Percentiles rank a stretch among this genome's conserved stretches.
phyloP scores from a whole-genome alignment of 495 filamentous ascomycete genomes.

The Xylaria palmicola region DNA sequence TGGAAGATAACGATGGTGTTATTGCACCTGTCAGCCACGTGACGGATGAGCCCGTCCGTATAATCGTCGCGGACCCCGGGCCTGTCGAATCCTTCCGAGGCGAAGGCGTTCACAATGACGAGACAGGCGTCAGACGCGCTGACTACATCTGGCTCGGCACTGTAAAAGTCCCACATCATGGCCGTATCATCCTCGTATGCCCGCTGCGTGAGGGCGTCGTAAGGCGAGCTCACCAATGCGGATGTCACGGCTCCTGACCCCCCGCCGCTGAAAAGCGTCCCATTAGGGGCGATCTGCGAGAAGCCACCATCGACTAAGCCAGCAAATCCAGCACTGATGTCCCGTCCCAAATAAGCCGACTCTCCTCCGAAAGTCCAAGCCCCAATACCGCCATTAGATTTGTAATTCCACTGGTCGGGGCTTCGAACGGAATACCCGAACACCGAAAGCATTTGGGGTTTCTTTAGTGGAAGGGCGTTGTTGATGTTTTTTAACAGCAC shows the following conservation, averaged over 20 bases:
- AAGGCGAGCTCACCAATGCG: constrained; percentile 43
- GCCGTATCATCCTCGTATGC: constrained; percentile 43
- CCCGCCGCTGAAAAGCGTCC: constrained; percentile 47
- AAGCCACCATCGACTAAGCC: constrained; percentile 6
- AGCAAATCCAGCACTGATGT: constrained; percentile 8
- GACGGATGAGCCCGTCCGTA: constrained; percentile 45
- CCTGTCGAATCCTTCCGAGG: constrained; percentile 43
- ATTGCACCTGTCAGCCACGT: constrained; percentile 44
- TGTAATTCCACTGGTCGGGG: constrained; percentile 16
- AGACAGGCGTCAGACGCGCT: constrained; percentile 54
- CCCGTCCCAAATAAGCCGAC: constrained; percentile 2
- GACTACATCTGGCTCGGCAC: constrained; percentile 19
- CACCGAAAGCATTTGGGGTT: constrained; percentile 26
- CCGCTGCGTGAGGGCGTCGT: constrained; percentile 48
- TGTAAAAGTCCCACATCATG: constrained; percentile 34
- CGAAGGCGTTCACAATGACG: constrained; percentile 51
- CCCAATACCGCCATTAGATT: neutral
- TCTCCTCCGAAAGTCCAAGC: constrained; percentile 18
- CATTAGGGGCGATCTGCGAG: constrained; percentile 22
- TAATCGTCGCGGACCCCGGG: constrained; percentile 33
- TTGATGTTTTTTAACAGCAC: constrained; percentile 54
- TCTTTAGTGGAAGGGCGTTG: constrained; percentile 45
- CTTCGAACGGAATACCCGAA: constrained; percentile 30
- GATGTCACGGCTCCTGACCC: constrained; percentile 49
- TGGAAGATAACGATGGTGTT: constrained; percentile 56